Evolutionary conservation across 495 filamentous ascomycete genomes (phyloP).

Genomic region (Pseudotulostoma volvatum): DNA sequence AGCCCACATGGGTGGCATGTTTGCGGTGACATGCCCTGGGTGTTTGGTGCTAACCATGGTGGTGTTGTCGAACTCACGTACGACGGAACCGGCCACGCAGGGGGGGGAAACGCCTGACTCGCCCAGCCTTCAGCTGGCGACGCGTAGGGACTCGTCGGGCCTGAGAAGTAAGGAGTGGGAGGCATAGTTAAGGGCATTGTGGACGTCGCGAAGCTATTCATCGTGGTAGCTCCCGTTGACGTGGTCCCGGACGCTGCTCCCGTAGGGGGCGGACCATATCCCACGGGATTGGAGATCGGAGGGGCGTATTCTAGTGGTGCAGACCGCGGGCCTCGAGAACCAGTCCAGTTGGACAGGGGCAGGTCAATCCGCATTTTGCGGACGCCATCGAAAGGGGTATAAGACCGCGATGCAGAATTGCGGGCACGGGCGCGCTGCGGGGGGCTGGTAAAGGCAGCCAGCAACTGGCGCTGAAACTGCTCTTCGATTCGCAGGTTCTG

Average conservation of each 20-base stretch:
- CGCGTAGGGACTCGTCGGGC: constrained; percentile 3
- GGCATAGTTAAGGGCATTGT: background rate
- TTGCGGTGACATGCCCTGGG: constrained; percentile 11
- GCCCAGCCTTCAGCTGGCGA: too few relatives aligned
- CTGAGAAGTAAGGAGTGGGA: too few relatives aligned
- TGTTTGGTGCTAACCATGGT: background rate
- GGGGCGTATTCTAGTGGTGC: background rate
- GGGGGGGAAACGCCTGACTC: too few relatives aligned
- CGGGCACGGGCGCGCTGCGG: constrained; percentile 14
- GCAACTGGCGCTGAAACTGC: constrained; percentile 25
- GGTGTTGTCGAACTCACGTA: constrained; percentile 4
- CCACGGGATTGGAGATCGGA: background rate
- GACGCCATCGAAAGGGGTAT: constrained; percentile 15
- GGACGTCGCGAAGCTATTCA: background rate
- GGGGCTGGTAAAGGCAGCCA: constrained; percentile 16
- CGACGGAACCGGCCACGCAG: constrained; percentile 6
- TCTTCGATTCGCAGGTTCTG: constrained; percentile 28
- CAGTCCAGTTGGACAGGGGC: too few relatives aligned
- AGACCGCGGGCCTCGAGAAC: background rate
- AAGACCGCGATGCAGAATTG: too few relatives aligned
- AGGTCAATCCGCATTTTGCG: constrained; percentile 30
- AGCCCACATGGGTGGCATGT: constrained; percentile 8
- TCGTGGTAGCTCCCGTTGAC: background rate
- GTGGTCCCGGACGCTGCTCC: background rate
- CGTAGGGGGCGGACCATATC: background rate